Conservation (phyloP, 2,329 filamentous ascomycete species). For the Calonectria pseudoreteaudii region DNA sequence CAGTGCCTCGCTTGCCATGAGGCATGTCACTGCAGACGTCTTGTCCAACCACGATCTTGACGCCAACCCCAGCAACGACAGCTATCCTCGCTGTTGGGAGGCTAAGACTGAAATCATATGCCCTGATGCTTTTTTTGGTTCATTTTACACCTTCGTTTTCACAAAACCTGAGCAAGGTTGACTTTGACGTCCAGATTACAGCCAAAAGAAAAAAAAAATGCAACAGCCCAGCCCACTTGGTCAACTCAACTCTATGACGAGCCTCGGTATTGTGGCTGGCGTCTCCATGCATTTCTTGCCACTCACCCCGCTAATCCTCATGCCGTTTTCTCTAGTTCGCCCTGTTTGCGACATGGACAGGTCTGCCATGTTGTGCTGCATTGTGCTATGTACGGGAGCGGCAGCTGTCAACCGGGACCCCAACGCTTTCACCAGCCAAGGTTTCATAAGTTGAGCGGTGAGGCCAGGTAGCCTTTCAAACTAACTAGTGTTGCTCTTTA, state of each 20-base stretch:
- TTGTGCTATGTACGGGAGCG: constrained; percentile 13
- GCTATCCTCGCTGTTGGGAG: neutral
- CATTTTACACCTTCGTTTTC: neutral
- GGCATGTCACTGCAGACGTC: neutral
- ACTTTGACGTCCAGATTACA: constrained; percentile 20
- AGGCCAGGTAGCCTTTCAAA: neutral
- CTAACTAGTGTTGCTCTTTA: neutral
- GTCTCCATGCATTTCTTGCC: constrained; percentile 18
- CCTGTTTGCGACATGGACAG: constrained; percentile 20
- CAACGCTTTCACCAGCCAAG: constrained; percentile 9
- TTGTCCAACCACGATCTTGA: neutral
- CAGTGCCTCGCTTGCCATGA: neutral
- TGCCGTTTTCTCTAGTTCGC: constrained; percentile 21
- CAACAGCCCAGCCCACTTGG: constrained; percentile 13
- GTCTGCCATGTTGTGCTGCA: constrained; percentile 21
- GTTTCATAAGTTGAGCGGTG: constrained; percentile 19
- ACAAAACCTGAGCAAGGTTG: constrained; percentile 7
- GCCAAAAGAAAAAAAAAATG: constrained; percentile 3
- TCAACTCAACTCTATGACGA: constrained; percentile 14
- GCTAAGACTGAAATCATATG: too few species aligned
- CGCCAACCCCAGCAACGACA: neutral
- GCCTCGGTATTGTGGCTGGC: constrained; percentile 22
- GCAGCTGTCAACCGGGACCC: constrained; percentile 2
- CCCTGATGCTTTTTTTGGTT: neutral
- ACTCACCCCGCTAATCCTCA: constrained; percentile 14